phyloP scores from a whole-genome alignment of 768 basidiomycete genomes.

The Tricholoma hemisulphureum region DNA sequence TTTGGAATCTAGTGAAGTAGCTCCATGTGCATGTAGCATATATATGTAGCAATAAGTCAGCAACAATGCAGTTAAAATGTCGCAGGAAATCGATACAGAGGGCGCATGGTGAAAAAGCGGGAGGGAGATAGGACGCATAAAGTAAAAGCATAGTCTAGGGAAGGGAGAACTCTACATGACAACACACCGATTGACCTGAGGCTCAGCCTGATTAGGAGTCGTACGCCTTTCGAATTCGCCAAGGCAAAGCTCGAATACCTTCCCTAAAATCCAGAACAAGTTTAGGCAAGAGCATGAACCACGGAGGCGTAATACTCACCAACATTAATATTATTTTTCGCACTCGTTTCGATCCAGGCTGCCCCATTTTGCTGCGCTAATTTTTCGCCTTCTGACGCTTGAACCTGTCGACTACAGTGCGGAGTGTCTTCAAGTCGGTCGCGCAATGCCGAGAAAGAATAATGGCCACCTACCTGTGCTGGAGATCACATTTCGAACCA shows the following conservation, averaged over 20 bases:
- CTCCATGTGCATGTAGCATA: too few relatives aligned
- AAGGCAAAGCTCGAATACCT: constrained; percentile 82
- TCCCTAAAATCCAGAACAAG: constrained; percentile 42
- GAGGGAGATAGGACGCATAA: not conserved
- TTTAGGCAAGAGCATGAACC: constrained; percentile 1
- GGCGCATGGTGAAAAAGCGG: not conserved
- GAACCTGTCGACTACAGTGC: constrained; percentile 63
- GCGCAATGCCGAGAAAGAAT: not conserved
- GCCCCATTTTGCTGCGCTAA: constrained; percentile 71
- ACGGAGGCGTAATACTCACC: constrained; percentile 50
- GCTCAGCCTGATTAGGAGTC: constrained; percentile 48
- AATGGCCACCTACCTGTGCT: constrained; percentile 54
- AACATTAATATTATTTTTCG: constrained; percentile 83
- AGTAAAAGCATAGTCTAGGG: not conserved
- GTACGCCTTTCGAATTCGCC: constrained; percentile 77
- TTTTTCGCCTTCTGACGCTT: constrained; percentile 67
- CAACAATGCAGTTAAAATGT: not conserved
- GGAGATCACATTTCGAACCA: constrained; percentile 87
- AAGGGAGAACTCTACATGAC: constrained; percentile 33
- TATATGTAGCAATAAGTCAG: not conserved
- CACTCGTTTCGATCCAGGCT: constrained; percentile 86
- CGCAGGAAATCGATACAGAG: not conserved
- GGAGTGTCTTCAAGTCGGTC: not conserved
- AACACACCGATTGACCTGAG: constrained; percentile 36
- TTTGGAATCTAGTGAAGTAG: too few relatives aligned